Conservation (phyloP, 257 asterid species). For the Datura wrightii region DNA sequence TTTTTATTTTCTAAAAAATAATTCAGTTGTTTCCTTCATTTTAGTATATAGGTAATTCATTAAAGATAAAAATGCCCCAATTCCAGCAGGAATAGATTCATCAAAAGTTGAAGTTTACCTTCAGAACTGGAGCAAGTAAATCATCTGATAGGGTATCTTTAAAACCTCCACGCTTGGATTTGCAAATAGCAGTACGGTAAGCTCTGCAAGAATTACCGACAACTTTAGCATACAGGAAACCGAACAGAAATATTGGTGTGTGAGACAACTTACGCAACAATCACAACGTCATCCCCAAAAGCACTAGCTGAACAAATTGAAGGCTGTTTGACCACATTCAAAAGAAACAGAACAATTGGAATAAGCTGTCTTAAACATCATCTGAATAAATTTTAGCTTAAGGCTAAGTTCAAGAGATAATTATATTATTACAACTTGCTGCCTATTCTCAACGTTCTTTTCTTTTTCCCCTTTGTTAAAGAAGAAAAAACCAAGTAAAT, state of each 20-base stretch:
- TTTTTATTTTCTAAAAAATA: neutral
- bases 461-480: neutral
- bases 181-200: slow-evolving; percentile 85
- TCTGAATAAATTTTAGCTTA: neutral
- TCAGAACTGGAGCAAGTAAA: slow-evolving; percentile 84
- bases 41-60: neutral
- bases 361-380: neutral
- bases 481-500: neutral
- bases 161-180: slow-evolving; percentile 83
- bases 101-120: slow-evolving; percentile 50
- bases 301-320: slow-evolving; percentile 67
- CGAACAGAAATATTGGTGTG: neutral
- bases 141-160: slow-evolving; percentile 92
- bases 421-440: neutral
- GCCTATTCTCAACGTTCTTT: neutral
- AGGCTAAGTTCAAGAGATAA: neutral
- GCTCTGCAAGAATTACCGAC: slow-evolving; percentile 53
- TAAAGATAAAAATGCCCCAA: neutral
- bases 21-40: neutral
- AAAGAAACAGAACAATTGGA: neutral
- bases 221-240: neutral
- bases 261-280: slow-evolving; percentile 78
- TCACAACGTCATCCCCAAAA: slow-evolving; percentile 82
- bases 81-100: neutral
- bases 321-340: slow-evolving; percentile 45